Base-by-base conservation (phyloP, 768 basidiomycete species). In the Paxillus rubicundulus region DNA sequence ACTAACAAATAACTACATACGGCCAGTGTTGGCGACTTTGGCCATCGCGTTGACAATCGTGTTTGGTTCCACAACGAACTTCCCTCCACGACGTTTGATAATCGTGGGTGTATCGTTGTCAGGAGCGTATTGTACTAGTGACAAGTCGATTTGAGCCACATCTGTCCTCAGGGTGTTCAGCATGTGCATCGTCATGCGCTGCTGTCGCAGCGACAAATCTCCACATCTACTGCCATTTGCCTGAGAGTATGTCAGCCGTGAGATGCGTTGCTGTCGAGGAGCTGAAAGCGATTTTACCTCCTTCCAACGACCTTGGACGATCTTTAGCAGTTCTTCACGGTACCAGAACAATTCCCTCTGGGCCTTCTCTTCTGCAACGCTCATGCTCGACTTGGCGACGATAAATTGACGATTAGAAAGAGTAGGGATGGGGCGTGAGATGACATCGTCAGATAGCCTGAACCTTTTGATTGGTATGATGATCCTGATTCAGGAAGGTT, bases 331-430 rank as follows among this genome's bases (percentile, higher is more conserved):
- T 56, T 87, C 84, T 67, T 99, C 95, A 33, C 95, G 79, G 66
- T 97, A 96, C 97, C 97, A 99, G 73, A 98, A 99, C 14, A 95
- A 66, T 64, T 93, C 89, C 36, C 84, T 78, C 64, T 92, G 87
- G 9, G 75, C 63, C 39, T 74, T 75, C 54, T 87, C 79, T 58
- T 91, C 86, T 41, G 69, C 72, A 10, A 70, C 65, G 1, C 85
- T 79, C 52, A 89, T 70, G 45, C 74, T 79, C 5, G 86, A 82
- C 59, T 89, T 89, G 21, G 86, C 79, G 0, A 97, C 87, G 16
- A 98, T 84, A 66, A 95, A 98, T 65, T 99, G 97, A 24, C 92
- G 79, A 54, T 92, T 86, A 13, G 91, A 87, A 36, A 98, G 71
- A 14, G 85, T 85, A 1, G 97, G 96, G 41, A 98, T 90, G 0